phyloP scores from a whole-genome alignment of 2,329 filamentous ascomycete species.

The Phialocephala sp. region DNA sequence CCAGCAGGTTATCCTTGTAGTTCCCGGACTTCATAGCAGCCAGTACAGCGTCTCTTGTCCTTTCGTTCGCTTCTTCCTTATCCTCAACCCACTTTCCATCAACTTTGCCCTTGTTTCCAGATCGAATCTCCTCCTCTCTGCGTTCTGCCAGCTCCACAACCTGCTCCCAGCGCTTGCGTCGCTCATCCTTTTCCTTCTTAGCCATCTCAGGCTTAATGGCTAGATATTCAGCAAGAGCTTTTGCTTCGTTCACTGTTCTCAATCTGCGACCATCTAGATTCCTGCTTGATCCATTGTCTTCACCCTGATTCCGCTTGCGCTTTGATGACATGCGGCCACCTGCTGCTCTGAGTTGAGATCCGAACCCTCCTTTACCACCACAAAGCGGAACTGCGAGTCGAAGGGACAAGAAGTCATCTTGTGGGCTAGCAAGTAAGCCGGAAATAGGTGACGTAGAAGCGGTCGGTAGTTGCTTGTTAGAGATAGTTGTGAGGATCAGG shows the following conservation, averaged over 20 bases:
- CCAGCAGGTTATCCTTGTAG: conserved; percentile 64
- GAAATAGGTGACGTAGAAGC: conserved; percentile 62
- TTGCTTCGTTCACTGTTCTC: conserved; percentile 92
- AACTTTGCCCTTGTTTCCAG: conserved; percentile 72
- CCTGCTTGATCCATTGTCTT: conserved; percentile 87
- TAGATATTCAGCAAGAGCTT: conserved; percentile 91
- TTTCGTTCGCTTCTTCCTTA: conserved; percentile 87
- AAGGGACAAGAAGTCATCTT: conserved; percentile 78
- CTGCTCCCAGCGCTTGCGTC: conserved; percentile 83
- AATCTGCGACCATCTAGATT: conserved; percentile 91
- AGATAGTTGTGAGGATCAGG: conserved; percentile 81
- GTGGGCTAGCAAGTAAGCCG: conserved; percentile 59
- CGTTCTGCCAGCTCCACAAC: conserved; percentile 85
- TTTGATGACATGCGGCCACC: conserved; percentile 97
- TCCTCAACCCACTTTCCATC: conserved; percentile 95
- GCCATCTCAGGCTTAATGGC: conserved; percentile 98
- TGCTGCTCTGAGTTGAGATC: conserved; percentile 93
- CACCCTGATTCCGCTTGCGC: conserved; percentile 80
- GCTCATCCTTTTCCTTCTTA: conserved; percentile 86
- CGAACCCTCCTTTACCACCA: conserved; percentile 97
- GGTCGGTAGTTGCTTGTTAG: conserved; percentile 71
- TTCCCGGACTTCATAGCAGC: conserved; percentile 70
- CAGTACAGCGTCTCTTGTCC: conserved; percentile 77
- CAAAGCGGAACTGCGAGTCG: conserved; percentile 79
- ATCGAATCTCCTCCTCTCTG: conserved; percentile 81